phyloP scores from a whole-genome alignment of 2,329 filamentous ascomycete species.

The Nannizziopsis barbatae region DNA sequence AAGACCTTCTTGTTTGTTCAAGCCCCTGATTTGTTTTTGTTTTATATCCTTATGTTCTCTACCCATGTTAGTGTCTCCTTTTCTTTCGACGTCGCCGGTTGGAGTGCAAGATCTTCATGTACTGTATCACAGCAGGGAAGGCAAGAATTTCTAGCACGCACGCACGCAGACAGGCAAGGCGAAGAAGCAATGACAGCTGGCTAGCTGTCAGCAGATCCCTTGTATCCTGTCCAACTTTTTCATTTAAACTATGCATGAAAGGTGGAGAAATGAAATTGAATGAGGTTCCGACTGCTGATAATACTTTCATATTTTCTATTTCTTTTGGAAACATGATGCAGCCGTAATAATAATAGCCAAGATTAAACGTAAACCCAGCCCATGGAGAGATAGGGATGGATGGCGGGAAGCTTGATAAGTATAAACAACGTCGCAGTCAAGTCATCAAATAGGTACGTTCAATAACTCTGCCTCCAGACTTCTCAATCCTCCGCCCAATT shows the following conservation, averaged over 20 bases:
- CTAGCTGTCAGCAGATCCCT: conserved; percentile 14
- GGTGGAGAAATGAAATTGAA: conserved; percentile 14
- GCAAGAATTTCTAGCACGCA: conserved; percentile 6
- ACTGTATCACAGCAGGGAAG: conserved; percentile 21
- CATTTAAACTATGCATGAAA: conserved; percentile 9
- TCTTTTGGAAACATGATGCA: background rate
- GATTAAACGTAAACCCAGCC: background rate
- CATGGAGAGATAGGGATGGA: background rate
- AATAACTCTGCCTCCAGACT: background rate
- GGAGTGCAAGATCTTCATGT: conserved; percentile 14
- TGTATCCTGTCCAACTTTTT: conserved; percentile 6
- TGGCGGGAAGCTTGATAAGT: background rate
- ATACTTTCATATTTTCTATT: background rate
- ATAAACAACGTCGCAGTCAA: too few relatives aligned
- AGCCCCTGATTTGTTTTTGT: background rate
- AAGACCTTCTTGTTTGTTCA: background rate
- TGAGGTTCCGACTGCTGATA: conserved; percentile 4
- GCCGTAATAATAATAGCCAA: background rate
- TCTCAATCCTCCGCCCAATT: background rate
- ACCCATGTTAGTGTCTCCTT: background rate
- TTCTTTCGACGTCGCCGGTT: conserved; percentile 5
- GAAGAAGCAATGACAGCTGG: conserved; percentile 14
- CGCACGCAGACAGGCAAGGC: conserved; percentile 11
- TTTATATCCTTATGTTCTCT: background rate
- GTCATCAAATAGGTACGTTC: background rate